Evolutionary conservation across 305 asterid species (phyloP), one percentile per base, ranked within the genome.

Genomic region (Solanum hybrid): DNA sequence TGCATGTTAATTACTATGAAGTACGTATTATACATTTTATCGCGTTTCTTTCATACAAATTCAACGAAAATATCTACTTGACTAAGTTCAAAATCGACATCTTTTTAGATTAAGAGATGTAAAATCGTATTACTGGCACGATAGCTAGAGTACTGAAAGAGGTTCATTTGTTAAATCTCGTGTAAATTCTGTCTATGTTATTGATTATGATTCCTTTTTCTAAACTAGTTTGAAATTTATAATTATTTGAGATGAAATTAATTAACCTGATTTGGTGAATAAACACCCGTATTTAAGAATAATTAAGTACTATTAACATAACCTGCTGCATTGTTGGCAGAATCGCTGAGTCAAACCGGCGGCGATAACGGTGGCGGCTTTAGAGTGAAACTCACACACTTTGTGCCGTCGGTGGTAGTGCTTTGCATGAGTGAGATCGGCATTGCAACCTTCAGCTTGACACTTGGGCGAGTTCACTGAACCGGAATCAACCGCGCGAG

Each of bases 291-390:
- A 10, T n/a, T 10, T 67, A 71, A 28, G 78, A 18, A 90, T 76
- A 18, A 90, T 57, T 61, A 33, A 11, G 76, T 24, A 69, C 4
- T 69, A 46, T 31, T 14, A 85, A n/a, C 42, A 22, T 46, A 42
- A 97, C 99, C 99, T 96, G 98, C 99, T 97, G 86, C 99, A 97
- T 91, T 97, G 99, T 81, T 97, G 99, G 93, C 99, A 97, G 95
- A 97, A 97, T 1, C 99, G 97, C 94, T 96, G 99, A 86, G 99
- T 97, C 90, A 96, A 88, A 35, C 99, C 99, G 96, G 96, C 96
- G 83, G 98, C 96, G 90, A 95, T 92, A 91, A 95, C 99, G 75
- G 98, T 96, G 93, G 99, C 90, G 85, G 99, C 96, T 89, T 97
- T 97, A n/a, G 98, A 96, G 95, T 97, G 99, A 92, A 95, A 96